Percentiles rank a stretch among this genome's conserved stretches.
These are phyloP conservation scores for Tolypocladium sp. DNA, from an alignment of 2,329 filamentous ascomycete genomes.

Conservation along the genomic window DNA sequence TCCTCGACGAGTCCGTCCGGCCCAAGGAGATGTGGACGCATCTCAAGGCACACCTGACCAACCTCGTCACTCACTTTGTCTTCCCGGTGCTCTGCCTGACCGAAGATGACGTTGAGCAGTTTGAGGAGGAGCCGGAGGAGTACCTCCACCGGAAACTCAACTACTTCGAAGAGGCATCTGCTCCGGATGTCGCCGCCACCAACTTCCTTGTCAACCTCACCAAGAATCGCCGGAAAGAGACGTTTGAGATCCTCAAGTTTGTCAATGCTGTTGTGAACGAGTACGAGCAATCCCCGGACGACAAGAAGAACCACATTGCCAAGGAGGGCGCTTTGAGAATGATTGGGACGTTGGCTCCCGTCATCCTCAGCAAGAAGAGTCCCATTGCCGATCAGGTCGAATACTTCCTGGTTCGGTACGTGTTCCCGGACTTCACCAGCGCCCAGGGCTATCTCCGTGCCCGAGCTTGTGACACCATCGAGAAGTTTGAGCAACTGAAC, in stretches of 20 bases:
- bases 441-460: conserved; percentile 86
- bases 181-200: conserved; percentile 89
- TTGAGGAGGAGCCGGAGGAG: conserved; percentile 89
- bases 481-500: conserved; percentile 95
- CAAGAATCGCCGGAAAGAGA: conserved; percentile 90
- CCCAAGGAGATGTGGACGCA: conserved; percentile 96
- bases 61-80: conserved; percentile 85
- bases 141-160: conserved; percentile 96
- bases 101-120: conserved; percentile 86
- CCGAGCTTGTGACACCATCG: conserved; percentile 90
- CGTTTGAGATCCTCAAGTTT: conserved; percentile 87
- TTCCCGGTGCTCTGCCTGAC: conserved; percentile 93
- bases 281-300: conserved; percentile 75
- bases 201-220: conserved; percentile 95
- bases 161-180: conserved; percentile 93
- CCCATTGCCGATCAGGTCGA: conserved; percentile 96
- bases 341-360: conserved; percentile 90
- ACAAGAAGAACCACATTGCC: conserved; percentile 86
- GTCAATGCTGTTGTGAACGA: conserved; percentile 92
- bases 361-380: conserved; percentile 96
- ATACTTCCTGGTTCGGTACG: conserved; percentile 96
- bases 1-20: conserved; percentile 93
- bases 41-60: conserved; percentile 86
- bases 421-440: conserved; percentile 96
- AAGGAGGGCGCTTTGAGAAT: conserved; percentile 96